phyloP scores from a whole-genome alignment of 2,329 filamentous ascomycete species.

The Emmonsiellopsis sp. region DNA sequence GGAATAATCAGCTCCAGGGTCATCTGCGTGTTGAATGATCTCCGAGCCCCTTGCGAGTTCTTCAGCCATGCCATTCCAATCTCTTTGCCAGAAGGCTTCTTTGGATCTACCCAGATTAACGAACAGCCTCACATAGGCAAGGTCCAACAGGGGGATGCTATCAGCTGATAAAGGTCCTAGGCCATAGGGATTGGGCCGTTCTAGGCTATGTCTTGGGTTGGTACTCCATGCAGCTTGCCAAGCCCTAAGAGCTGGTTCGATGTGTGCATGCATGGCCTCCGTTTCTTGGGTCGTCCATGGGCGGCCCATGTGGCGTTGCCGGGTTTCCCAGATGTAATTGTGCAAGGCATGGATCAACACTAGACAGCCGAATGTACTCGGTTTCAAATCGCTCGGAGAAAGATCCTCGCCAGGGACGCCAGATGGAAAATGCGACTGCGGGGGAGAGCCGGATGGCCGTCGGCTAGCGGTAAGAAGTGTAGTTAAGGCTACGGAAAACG shows the following conservation, averaged over 20 bases:
- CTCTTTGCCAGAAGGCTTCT: slow-evolving; percentile 86
- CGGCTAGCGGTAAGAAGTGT: slow-evolving; percentile 69
- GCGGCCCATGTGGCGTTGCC: slow-evolving; percentile 78
- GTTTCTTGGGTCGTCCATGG: slow-evolving; percentile 88
- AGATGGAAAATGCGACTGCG: slow-evolving; percentile 35
- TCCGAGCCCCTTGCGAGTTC: slow-evolving; percentile 73
- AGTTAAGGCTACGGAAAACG: slow-evolving; percentile 74
- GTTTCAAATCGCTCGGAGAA: slow-evolving; percentile 56
- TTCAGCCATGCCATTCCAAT: slow-evolving; percentile 85
- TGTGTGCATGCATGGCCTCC: slow-evolving; percentile 90
- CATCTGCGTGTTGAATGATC: slow-evolving; percentile 56
- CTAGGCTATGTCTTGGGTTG: slow-evolving; percentile 73
- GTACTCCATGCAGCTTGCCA: slow-evolving; percentile 91
- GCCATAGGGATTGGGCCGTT: slow-evolving; percentile 75
- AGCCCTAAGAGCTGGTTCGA: slow-evolving; percentile 84
- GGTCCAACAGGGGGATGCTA: slow-evolving; percentile 78
- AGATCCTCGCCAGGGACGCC: slow-evolving; percentile 39
- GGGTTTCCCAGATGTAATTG: slow-evolving; percentile 97
- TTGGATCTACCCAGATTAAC: slow-evolving; percentile 89
- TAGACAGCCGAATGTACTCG: slow-evolving; percentile 86
- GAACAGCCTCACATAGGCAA: slow-evolving; percentile 86
- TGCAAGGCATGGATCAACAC: slow-evolving; percentile 89
- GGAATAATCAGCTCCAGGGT: slow-evolving; percentile 18
- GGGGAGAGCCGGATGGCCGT: slow-evolving; percentile 13
- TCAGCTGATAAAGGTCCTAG: slow-evolving; percentile 77